Base-by-base conservation (phyloP, 1,284 basidiomycete genomes). In the Marasmius fiardii region DNA sequence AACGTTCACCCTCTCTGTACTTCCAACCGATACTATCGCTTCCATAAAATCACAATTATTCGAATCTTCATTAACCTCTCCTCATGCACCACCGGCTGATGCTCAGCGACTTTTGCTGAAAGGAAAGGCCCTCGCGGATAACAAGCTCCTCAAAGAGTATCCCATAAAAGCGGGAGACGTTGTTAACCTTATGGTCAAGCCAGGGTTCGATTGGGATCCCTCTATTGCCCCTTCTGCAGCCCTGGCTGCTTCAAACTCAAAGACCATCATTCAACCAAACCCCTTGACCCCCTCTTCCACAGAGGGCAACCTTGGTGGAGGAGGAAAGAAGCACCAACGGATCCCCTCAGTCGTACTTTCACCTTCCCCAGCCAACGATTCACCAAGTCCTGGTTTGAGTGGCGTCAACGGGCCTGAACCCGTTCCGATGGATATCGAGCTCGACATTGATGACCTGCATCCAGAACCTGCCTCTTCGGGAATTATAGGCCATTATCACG, bases 111-210 rank as follows among this genome's bases (percentile, higher is more conserved):
- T 95, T 6, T 76, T 98, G 8, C 79, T 95, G 56, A 96, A 95
- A 71, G 95, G 95, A 56, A 98, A 98, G 70, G 93, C 90, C 0
- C 81, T 97, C 59, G 86, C 83, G 23, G 94, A 96, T 73, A 76
- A 73, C 39, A 95, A 94, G 69, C 81, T 98, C 5, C 74, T 97
- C 43, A 87, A 88, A 67, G 95, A 97, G 68, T 98, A 96, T 74
- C 82, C 76, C 62, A 79, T 95, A 63, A 83, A 86, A 64, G 81
- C 87, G 64, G 90, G 89, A 14, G 85, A 90, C 59, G 88, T 84
- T 24, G 75, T 96, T 62, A 93, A 89, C 68, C 77, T 98, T 48
- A 86, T 94, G 77, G 73, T 92, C 67, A 95, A 93, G 68, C 83
- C 91, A 3, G 86, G 86, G 28, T 78, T 80, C 59, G 75, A 81